Conservation (phyloP, 768 basidiomycete species). For the Auricularia heimuer region DNA sequence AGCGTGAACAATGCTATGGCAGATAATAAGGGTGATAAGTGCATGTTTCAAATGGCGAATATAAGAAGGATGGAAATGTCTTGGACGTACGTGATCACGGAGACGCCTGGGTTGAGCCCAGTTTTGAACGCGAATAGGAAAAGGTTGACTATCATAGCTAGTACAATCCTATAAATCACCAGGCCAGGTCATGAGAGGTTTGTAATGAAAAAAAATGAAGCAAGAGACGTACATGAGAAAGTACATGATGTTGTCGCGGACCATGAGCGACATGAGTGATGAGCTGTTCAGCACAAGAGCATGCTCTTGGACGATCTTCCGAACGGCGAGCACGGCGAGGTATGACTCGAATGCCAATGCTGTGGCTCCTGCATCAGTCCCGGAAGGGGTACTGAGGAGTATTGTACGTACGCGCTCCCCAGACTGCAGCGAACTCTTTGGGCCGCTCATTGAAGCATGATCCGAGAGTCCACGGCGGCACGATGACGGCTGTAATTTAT, state of each 20-base stretch:
- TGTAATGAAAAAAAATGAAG: no score
- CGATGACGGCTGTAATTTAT: neutral
- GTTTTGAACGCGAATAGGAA: neutral
- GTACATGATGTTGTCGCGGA: slow-evolving; percentile 1
- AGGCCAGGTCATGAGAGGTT: no score
- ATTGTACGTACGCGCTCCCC: neutral
- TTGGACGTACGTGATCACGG: neutral
- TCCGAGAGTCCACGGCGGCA: neutral
- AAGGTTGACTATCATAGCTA: neutral
- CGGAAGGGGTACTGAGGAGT: neutral
- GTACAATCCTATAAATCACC: neutral
- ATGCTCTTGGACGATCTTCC: neutral
- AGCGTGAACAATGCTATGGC: neutral
- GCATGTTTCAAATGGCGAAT: no score
- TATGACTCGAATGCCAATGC: neutral
- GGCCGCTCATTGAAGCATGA: neutral
- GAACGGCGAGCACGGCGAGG: neutral
- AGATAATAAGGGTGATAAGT: neutral
- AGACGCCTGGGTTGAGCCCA: neutral
- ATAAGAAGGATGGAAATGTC: neutral
- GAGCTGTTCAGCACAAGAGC: neutral
- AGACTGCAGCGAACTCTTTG: neutral
- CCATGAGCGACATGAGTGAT: neutral
- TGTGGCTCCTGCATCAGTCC: neutral
- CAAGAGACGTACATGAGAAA: neutral